Conservation (phyloP, 78 protist species). For the Bodo saltans region DNA sequence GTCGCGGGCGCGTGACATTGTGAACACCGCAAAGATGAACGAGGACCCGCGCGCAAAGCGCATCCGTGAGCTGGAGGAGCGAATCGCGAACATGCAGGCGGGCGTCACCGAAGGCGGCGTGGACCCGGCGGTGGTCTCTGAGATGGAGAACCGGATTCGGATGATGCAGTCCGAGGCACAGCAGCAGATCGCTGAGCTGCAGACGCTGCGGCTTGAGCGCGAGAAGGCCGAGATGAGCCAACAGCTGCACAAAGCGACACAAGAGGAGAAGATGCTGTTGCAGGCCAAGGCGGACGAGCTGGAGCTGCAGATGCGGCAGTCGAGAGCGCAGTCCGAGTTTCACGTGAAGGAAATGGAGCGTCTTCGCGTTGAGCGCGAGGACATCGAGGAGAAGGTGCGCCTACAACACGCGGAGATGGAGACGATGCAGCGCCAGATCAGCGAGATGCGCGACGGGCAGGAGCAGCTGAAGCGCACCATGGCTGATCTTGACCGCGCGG, state of each 20-base stretch:
- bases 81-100: too few species aligned
- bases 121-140: too few species aligned
- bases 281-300: neutral
- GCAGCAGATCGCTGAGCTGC: constrained; percentile 3
- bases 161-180: too few species aligned
- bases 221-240: too few species aligned
- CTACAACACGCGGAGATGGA: constrained; percentile 4
- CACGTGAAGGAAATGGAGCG: neutral
- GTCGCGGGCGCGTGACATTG: constrained; percentile 16
- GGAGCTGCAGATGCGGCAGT: neutral
- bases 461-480: too few species aligned
- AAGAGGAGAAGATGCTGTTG: neutral
- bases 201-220: neutral
- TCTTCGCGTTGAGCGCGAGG: neutral
- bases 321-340: neutral
- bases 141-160: too few species aligned
- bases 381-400: neutral
- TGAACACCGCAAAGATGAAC: constrained; percentile 9
- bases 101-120: too few species aligned
- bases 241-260: neutral
- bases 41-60: constrained; percentile 8
- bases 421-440: neutral
- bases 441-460: neutral
- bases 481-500: too few species aligned
- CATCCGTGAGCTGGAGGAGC: constrained; percentile 21